Evolutionary conservation across 805 yeast species (phyloP), one percentile per base, ranked within the genome.

Genomic region (Komagataella pseudopastoris): DNA sequence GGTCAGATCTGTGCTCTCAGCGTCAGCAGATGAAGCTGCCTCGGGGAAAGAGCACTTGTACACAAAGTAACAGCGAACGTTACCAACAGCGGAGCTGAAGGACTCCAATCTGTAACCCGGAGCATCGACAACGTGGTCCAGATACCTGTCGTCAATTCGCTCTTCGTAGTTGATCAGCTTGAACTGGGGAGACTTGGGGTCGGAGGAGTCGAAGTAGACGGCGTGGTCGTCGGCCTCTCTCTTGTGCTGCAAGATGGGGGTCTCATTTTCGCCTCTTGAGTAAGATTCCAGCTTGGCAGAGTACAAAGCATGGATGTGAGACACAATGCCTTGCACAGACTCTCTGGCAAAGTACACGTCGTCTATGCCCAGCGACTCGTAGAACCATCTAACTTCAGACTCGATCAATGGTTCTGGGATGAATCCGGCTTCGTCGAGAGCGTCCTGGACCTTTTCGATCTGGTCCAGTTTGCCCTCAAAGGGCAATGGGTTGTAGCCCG

Each of bases 211-310:
- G 65, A 91, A 87, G 64, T 85, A 93, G 43, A 88, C 93, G 1
- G 96, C 96, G 62, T 88, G 96, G 63, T 85, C 90, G 16, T 79
- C 83, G 48, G 78, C 76, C 64, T 88, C 90, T 56, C 89, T 76
- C 63, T 83, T 83, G 65, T 88, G 87, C 56, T 83, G 87, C 56
- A 91, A 83, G 56, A 81, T 76, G 18, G 83, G 83, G 55, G 71
- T 69, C 53, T 67, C 68, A 51, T 63, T 68, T 57, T 62, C 77
- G 49, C 82, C 75, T 55, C 77, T 69, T 3, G 93, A 85, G 63
- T 76, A 87, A 6, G 96, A 95, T 58, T 91, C 93, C 51, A 93
- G 77, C 65, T 93, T 93, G 52, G 97, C 90, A 39, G 96, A 87
- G 68, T 91, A 91, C 51, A 91, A 73, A 7, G 96, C 85, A 61